Evolutionary conservation across 768 basidiomycete species (phyloP).

Genomic region (Sarcomyxa edulis): DNA sequence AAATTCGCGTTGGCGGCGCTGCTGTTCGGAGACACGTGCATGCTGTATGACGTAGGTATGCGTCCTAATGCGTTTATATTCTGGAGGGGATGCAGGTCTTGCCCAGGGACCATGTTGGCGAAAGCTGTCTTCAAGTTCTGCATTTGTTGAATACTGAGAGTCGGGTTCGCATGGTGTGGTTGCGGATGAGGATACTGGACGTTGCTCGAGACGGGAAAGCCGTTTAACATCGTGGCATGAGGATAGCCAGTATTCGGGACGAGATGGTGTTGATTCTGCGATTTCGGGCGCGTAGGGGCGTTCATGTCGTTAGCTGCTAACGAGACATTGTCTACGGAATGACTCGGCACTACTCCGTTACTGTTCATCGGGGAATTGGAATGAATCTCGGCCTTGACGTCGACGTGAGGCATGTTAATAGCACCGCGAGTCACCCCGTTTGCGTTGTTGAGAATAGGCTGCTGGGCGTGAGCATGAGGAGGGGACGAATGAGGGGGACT

Average conservation of each 20-base stretch:
- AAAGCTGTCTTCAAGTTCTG: conserved; percentile 56
- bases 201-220: conserved; percentile 30
- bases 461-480: conserved; percentile 30
- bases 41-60: conserved; percentile 29
- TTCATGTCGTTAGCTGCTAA: conserved; percentile 20
- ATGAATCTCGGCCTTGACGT: conserved; percentile 29
- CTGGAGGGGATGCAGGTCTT: conserved; percentile 33
- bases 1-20: no score
- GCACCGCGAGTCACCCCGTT: conserved; percentile 32
- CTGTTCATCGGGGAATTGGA: conserved; percentile 21
- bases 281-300: conserved; percentile 41
- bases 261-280: conserved; percentile 35
- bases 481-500: conserved; percentile 32
- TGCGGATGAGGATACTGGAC: conserved; percentile 28
- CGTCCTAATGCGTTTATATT: conserved; percentile 22
- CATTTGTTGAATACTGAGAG: conserved; percentile 52
- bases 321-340: conserved; percentile 14
- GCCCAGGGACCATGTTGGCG: conserved; percentile 31
- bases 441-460: conserved; percentile 29
- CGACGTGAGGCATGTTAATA: conserved; percentile 43
- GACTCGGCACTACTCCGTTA: conserved; percentile 27
- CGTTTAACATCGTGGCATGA: conserved; percentile 32
- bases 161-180: conserved; percentile 23
- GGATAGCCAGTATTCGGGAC: conserved; percentile 46
- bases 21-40: conserved; percentile 22